phyloP scores from a whole-genome alignment of 257 asterid species.

The Plectranthus barbatus region DNA sequence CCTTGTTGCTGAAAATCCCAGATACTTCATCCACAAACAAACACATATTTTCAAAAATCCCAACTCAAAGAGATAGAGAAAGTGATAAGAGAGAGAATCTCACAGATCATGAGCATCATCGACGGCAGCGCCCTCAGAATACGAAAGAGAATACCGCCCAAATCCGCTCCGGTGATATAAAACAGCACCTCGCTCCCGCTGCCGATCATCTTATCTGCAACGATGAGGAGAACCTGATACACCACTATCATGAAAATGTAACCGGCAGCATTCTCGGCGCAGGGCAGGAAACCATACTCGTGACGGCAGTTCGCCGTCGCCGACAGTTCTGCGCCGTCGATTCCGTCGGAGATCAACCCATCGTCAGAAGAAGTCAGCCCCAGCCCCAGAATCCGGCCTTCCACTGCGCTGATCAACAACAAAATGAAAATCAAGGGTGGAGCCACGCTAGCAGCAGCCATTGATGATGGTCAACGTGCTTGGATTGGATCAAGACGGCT shows the following conservation, averaged over 20 bases:
- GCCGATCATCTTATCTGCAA: conserved; percentile 33
- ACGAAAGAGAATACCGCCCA: conserved; percentile 52
- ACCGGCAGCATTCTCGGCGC: conserved; percentile 42
- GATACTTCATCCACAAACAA: conserved; percentile 17
- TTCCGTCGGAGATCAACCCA: conserved; percentile 17
- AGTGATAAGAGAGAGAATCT: background rate
- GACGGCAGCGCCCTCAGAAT: conserved; percentile 48
- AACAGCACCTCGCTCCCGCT: conserved; percentile 42
- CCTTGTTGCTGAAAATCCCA: conserved; percentile 33
- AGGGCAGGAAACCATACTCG: conserved; percentile 53
- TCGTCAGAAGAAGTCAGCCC: conserved; percentile 15
- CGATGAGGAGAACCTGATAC: conserved; percentile 36
- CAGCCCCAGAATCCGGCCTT: conserved; percentile 27
- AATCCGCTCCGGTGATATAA: conserved; percentile 27
- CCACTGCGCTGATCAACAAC: conserved; percentile 6
- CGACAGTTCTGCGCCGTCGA: background rate
- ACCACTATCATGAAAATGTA: conserved; percentile 35
- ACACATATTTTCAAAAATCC: too few species aligned
- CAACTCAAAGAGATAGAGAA: too few species aligned
- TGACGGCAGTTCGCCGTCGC: conserved; percentile 25
- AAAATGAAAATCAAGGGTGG: too few species aligned
- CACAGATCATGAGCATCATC: conserved; percentile 47
- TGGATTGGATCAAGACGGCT: too few species aligned
- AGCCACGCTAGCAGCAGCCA: too few species aligned
- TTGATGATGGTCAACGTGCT: too few species aligned